A percentile compares a stretch with the other conserved stretches of the same genome.
These are phyloP conservation scores for Hortiboletus campestris DNA, from an alignment of 768 basidiomycete genomes.

Conservation along the genomic window DNA sequence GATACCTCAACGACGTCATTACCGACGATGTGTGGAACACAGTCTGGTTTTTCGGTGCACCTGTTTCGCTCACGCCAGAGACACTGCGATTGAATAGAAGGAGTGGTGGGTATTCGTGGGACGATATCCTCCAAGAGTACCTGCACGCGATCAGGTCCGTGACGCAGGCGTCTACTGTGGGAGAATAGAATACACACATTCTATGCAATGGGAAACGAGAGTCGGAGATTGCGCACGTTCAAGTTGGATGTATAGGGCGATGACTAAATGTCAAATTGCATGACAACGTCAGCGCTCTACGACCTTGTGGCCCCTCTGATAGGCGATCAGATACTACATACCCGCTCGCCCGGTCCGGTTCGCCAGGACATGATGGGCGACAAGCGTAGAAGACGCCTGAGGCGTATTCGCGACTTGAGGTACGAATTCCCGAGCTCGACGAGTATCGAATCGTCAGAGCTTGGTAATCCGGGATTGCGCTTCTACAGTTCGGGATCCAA, in stretches of 20 bases:
- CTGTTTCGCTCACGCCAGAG: background rate
- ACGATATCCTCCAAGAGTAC: background rate
- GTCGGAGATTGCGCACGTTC: background rate
- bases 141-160: background rate
- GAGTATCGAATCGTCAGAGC: no score
- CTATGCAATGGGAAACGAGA: background rate
- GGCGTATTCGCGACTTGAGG: no score
- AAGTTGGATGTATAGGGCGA: background rate
- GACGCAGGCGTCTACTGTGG: background rate
- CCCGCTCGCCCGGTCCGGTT: no score
- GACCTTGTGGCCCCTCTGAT: no score
- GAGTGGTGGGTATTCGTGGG: background rate
- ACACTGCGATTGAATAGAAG: background rate
- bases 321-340: no score
- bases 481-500: no score
- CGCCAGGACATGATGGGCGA: no score
- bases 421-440: no score
- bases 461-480: no score
- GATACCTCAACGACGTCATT: background rate
- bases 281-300: no score
- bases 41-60: background rate
- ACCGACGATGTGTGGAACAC: conserved; percentile 6
- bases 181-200: background rate
- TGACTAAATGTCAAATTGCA: background rate
- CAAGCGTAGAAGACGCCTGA: no score